These are phyloP conservation scores for Cordyceps cicadae DNA, from an alignment of 2,329 filamentous ascomycete species.

Conservation along the genomic window DNA sequence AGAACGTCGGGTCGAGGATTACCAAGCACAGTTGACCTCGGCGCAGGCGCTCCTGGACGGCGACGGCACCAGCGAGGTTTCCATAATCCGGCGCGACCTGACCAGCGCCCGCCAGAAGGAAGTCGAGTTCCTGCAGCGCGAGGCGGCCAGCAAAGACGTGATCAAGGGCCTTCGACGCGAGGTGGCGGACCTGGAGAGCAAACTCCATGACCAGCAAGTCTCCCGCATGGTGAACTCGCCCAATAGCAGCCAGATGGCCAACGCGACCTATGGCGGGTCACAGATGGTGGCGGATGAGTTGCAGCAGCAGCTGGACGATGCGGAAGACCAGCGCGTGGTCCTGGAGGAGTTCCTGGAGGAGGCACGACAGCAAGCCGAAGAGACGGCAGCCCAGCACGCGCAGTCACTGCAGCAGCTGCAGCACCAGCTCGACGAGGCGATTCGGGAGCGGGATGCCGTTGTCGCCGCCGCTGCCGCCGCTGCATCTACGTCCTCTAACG, in stretches of 20 bases:
- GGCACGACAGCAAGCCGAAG: conserved; percentile 43
- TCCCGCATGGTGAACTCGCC: conserved; percentile 33
- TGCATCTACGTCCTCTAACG: conserved; percentile 3
- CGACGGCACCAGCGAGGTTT: conserved; percentile 46
- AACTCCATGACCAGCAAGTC: conserved; percentile 56
- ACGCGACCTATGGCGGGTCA: conserved; percentile 13
- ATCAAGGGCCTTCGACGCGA: conserved; percentile 57
- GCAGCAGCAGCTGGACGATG: conserved; percentile 45
- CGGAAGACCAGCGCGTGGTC: conserved; percentile 50
- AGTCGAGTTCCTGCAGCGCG: conserved; percentile 55
- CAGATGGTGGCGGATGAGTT: conserved; percentile 34
- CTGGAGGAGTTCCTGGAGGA: conserved; percentile 52
- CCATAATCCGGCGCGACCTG: conserved; percentile 54
- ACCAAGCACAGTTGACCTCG: conserved; percentile 36
- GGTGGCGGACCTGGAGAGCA: conserved; percentile 58
- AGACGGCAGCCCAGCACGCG: conserved; percentile 35
- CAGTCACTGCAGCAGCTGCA: conserved; percentile 35
- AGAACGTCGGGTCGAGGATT: conserved; percentile 52
- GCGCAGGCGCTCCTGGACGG: conserved; percentile 24
- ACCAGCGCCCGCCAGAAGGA: conserved; percentile 58
- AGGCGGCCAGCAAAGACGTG: conserved; percentile 52
- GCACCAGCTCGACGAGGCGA: conserved; percentile 43
- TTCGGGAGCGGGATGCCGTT: conserved; percentile 35
- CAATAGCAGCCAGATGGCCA: conserved; percentile 4
- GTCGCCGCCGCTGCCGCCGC: conserved; percentile 17